Conservation (phyloP, 305 asterid species). For the Fraxinus nigra region DNA sequence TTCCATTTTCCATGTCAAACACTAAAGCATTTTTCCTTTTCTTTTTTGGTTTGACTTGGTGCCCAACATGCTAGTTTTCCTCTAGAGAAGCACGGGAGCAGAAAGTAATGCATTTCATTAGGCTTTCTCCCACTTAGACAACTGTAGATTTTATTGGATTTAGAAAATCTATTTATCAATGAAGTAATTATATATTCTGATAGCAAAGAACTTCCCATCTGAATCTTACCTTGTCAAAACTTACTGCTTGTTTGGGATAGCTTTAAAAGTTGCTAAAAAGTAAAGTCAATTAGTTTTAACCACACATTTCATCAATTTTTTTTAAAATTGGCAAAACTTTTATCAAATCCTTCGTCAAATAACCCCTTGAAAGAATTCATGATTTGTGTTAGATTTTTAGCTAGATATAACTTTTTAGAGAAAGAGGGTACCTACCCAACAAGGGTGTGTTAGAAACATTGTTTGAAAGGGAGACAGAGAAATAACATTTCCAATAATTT, state of each 20-base stretch:
- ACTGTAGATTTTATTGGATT: neutral
- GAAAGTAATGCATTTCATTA: neutral
- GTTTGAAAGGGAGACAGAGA: neutral
- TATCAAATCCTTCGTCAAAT: neutral
- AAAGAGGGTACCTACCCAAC: neutral
- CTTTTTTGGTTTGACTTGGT: neutral
- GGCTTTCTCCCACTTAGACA: neutral
- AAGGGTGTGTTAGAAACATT: neutral
- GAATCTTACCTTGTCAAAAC: neutral
- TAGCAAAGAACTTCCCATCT: neutral
- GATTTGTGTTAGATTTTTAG: neutral
- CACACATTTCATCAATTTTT: neutral
- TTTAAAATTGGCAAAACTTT: neutral
- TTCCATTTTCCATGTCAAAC: neutral
- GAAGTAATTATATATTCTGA: neutral
- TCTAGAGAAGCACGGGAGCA: neutral
- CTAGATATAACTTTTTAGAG: neutral
- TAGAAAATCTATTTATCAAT: neutral
- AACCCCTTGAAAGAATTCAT: neutral
- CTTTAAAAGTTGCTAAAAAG: neutral
- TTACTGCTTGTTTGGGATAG: neutral
- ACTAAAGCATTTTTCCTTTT: neutral
- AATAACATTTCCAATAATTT: neutral
- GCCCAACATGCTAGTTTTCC: neutral
- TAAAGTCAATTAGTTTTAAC: neutral